Conservation (phyloP, 2,329 filamentous ascomycete genomes). For the Hypoxylon sp. region DNA sequence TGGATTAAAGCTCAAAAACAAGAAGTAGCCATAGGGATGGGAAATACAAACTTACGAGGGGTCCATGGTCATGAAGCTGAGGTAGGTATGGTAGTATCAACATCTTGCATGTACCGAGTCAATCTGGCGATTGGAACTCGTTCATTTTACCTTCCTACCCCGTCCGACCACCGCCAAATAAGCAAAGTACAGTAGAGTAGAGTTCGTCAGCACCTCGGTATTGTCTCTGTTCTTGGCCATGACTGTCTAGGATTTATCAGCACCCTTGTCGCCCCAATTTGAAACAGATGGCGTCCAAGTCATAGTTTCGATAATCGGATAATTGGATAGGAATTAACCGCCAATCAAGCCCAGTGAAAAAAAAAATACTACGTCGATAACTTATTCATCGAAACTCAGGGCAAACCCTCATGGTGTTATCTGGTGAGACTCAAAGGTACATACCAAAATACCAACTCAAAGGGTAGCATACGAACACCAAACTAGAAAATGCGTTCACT, state of each 20-base stretch:
- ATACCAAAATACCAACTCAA: background rate
- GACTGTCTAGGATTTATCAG: constrained; percentile 18
- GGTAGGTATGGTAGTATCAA: background rate
- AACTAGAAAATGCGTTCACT: constrained; percentile 32
- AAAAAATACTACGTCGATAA: background rate
- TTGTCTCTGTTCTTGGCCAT: constrained; percentile 3
- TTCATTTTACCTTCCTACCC: constrained; percentile 19
- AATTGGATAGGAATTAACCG: constrained; percentile 3
- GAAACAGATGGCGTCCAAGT: constrained; percentile 30
- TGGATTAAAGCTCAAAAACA: too few species aligned
- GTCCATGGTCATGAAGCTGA: background rate
- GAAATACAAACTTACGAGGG: background rate
- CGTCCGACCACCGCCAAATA: constrained; percentile 13
- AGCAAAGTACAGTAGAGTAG: constrained; percentile 18
- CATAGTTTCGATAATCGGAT: constrained; percentile 26
- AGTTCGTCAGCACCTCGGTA: constrained; percentile 14
- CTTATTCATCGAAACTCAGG: constrained; percentile 15
- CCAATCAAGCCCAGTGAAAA: background rate
- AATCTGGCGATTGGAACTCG: constrained; percentile 7
- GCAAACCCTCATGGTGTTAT: constrained; percentile 8
- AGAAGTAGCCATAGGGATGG: background rate
- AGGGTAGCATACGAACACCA: constrained; percentile 11
- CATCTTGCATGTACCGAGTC: constrained; percentile 13
- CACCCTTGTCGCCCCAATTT: constrained; percentile 22
- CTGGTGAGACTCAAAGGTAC: constrained; percentile 16